Evolutionary conservation across 176 grass and related monocot species (phyloP).

Genomic region (Metroxylon sagu): DNA sequence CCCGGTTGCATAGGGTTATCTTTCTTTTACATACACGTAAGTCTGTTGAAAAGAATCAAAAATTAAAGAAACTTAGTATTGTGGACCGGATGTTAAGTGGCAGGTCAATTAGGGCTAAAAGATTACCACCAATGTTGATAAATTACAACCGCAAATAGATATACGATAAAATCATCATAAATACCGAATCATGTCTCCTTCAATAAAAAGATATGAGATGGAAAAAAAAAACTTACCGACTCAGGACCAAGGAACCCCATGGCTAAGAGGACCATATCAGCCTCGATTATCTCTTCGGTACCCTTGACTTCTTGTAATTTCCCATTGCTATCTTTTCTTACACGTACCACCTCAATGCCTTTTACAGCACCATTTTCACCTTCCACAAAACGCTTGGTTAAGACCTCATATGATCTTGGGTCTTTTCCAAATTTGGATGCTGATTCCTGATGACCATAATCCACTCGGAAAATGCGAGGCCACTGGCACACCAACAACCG

Average conservation of each 20-base stretch:
- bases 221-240: slow-evolving; percentile 34
- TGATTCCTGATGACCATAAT: slow-evolving; percentile 96
- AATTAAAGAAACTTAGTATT: too few species aligned
- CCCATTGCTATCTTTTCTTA: slow-evolving; percentile 59
- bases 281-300: slow-evolving; percentile 76
- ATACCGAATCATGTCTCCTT: too few species aligned
- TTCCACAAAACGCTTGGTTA: slow-evolving; percentile 79
- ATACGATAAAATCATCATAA: too few species aligned
- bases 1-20: too few species aligned
- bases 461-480: slow-evolving; percentile 81
- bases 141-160: too few species aligned
- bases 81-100: too few species aligned
- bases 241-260: slow-evolving; percentile 97
- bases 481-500: slow-evolving; percentile 47
- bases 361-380: slow-evolving; percentile 77
- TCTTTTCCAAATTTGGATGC: slow-evolving; percentile 78
- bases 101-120: too few species aligned
- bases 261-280: slow-evolving; percentile 91
- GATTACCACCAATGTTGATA: too few species aligned
- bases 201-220: not conserved
- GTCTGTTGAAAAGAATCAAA: too few species aligned
- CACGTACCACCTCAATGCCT: slow-evolving; percentile 63
- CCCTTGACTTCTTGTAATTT: slow-evolving; percentile 69
- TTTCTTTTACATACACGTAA: too few species aligned
- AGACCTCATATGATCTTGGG: slow-evolving; percentile 76